These are phyloP conservation scores for Vigna angularis DNA, from an alignment of 306 rosid genomes.

Conservation along the genomic window DNA sequence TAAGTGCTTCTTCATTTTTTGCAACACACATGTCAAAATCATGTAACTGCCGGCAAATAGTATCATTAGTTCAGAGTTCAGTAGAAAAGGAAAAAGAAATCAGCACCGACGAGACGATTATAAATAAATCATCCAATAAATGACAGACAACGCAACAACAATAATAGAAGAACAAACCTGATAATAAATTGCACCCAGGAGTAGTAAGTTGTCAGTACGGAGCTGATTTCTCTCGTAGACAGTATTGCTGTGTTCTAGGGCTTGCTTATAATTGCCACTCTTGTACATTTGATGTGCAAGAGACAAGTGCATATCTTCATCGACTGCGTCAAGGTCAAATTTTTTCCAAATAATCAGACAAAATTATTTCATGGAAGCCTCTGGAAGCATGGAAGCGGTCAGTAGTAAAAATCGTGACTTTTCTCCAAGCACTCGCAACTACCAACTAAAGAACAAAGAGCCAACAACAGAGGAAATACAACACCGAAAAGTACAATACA, in stretches of 20 bases:
- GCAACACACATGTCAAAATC: constrained; percentile 95
- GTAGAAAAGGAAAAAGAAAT: constrained; percentile 1
- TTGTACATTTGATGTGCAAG: constrained; percentile 95
- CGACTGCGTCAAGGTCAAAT: constrained; percentile 61
- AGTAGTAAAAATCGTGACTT: neutral
- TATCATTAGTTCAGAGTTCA: constrained; percentile 4
- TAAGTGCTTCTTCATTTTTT: constrained; percentile 96
- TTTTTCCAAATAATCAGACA: neutral
- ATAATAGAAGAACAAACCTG: constrained; percentile 64
- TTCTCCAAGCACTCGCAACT: neutral
- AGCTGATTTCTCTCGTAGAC: constrained; percentile 86
- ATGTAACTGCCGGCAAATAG: constrained; percentile 65
- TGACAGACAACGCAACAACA: constrained; percentile 16
- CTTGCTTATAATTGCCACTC: constrained; percentile 85
- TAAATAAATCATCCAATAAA: neutral
- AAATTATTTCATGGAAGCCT: neutral
- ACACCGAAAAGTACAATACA: neutral
- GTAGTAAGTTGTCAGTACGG: constrained; percentile 93
- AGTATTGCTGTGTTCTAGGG: constrained; percentile 79
- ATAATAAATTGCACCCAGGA: constrained; percentile 92
- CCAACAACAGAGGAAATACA: neutral
- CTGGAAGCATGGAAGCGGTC: neutral
- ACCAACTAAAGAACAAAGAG: neutral
- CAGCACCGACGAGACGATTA: neutral
- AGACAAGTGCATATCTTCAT: constrained; percentile 82